Evolutionary conservation across 140 eudicot genomes (phyloP), one percentile per base, ranked within the genome.

Genomic region (Oenanthe javanica): DNA sequence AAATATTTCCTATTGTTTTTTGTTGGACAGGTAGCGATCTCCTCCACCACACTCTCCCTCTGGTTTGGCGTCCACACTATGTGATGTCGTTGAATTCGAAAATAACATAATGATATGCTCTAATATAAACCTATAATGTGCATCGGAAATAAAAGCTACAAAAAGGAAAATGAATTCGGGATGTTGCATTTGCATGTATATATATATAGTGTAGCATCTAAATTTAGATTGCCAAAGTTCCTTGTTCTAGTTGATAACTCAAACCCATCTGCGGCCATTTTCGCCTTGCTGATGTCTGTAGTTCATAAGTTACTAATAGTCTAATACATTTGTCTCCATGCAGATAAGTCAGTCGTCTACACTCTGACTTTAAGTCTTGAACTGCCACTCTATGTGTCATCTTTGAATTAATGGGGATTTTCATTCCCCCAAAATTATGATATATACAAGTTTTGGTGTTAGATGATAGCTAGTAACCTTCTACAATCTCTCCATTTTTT

Each of bases 351-450:
- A 42, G 45, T 38, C 42, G 7, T 8, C 43, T 10, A 13, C 47
- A 23, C 74, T 76, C 73, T 81, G 57, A 81, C 55, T 55, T 73
- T 49, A 38, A 46, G 72, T 86, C 67, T 76, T 64, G 23, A 49
- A 36, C 72, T 86, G 89, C 89, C 92, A 88, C 88, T 83, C 84
- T 72, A 81, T 77, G 88, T 88, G 89, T 81, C 91, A 25, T 66
- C 21, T 55, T 79, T 64, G 77, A 80, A 71, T 72, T n/a, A n/a
- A n/a, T n/a, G 83, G 59, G 77, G 77, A 82, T 47, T 77, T 77
- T 27, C 66, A 72, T 77, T n/a, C 66, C 46, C 81, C 78, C 25
- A 63, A 47, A 48, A 75, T 57, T 51, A 66, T 63, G 51, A 83
- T 55, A 78, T 72, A 78, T 47, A 71, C 19, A 83, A 3, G 18